Evolutionary conservation across 139 green algal genomes (phyloP), one percentile per base, ranked within the genome.

Genomic region (Tetraselmis striata): DNA sequence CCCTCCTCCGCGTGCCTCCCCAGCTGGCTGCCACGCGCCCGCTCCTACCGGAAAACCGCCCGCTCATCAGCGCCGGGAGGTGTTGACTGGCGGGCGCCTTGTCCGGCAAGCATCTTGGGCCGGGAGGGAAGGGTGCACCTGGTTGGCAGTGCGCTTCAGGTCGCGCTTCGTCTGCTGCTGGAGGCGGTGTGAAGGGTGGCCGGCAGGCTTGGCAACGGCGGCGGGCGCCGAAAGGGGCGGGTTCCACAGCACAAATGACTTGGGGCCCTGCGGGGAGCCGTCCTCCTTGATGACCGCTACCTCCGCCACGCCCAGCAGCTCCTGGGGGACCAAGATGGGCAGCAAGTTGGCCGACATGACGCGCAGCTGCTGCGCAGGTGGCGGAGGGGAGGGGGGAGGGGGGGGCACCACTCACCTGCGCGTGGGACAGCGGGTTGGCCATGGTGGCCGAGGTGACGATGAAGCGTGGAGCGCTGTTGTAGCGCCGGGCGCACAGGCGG

Each of bases 191-290:
- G n/a, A n/a, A n/a, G n/a, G n/a, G n/a, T n/a, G n/a, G n/a, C n/a
- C n/a, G n/a, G n/a, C n/a, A n/a, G n/a, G n/a, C n/a, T n/a, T n/a
- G n/a, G n/a, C n/a, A n/a, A n/a, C n/a, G n/a, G n/a, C n/a, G n/a
- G n/a, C n/a, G 79, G 1, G 32, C 24, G 45, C 59, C 28, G 32
- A 59, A 31, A 98, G 82, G 0, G 96, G 94, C 11, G 96, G 96
- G 85, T 99, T 98, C 96, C 96, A 99, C 83, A 98, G 84, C 75
- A 97, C 89, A 85, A 98, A 97, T 27, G 32, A 79, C 83, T 97
- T 95, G 28, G 91, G 81, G 0, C 90, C 95, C 59, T 90, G 86
- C 0, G 96, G 96, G 0, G 90, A 95, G 29, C 95, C 94, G 77
- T 98, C 95, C 29, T 95, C 82, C 1, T 76, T 77, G 23, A 98